These are phyloP conservation scores for Trichophyton schoenleinii DNA, from an alignment of 2,329 filamentous ascomycete genomes.

Conservation along the genomic window DNA sequence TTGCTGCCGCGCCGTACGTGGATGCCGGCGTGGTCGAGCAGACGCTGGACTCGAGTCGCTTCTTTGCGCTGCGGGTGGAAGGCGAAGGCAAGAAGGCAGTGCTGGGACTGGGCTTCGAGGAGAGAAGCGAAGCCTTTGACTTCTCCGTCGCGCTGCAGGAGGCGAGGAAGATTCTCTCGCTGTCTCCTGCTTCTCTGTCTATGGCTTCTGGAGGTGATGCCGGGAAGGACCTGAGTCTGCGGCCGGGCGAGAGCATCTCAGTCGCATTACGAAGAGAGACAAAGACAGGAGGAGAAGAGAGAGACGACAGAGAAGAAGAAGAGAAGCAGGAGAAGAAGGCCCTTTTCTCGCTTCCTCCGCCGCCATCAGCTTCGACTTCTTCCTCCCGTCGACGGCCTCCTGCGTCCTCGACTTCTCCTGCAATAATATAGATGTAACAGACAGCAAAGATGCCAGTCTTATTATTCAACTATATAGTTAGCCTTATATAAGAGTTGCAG, in stretches of 20 bases:
- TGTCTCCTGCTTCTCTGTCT: not conserved
- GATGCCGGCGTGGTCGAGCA: slow-evolving; percentile 55
- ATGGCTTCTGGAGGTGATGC: not conserved
- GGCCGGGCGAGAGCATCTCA: slow-evolving; percentile 80
- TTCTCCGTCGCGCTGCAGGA: slow-evolving; percentile 72
- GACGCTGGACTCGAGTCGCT: slow-evolving; percentile 65
- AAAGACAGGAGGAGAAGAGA: slow-evolving; percentile 28
- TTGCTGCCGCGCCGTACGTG: slow-evolving; percentile 72
- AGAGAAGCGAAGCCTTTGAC: slow-evolving; percentile 74
- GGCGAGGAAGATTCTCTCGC: slow-evolving; percentile 52
- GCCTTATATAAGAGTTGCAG: no score
- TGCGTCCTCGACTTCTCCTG: no score
- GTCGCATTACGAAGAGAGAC: slow-evolving; percentile 46
- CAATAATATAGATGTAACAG: no score
- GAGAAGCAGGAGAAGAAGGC: slow-evolving; percentile 23
- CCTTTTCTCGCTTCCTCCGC: slow-evolving; percentile 60
- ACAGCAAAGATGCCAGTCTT: no score
- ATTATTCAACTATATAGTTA: no score
- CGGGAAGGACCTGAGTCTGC: slow-evolving; percentile 62
- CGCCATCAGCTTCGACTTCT: no score
- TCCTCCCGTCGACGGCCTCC: not conserved
- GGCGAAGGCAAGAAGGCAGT: slow-evolving; percentile 67
- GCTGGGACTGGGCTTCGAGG: slow-evolving; percentile 76
- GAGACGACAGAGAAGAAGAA: slow-evolving; percentile 19
- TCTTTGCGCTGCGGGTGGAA: slow-evolving; percentile 72